Percentiles rank a stretch among this genome's conserved stretches.
Conservation (phyloP, 305 asterid genomes). For the Solanum chacoense region DNA sequence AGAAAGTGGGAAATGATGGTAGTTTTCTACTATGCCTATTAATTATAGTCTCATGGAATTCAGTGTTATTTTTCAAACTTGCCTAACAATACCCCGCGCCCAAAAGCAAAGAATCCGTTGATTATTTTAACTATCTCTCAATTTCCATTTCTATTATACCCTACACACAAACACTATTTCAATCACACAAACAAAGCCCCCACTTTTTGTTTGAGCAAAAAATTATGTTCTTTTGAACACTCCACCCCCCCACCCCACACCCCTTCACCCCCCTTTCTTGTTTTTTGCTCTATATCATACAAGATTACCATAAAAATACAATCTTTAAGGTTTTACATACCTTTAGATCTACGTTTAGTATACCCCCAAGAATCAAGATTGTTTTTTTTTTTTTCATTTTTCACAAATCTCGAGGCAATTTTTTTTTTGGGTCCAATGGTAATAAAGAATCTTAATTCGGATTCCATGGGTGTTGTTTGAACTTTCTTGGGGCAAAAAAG, state of each 20-base stretch:
- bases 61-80: slow-evolving; percentile 67
- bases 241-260: background rate
- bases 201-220: background rate
- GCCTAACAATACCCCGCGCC: slow-evolving; percentile 68
- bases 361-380: slow-evolving; percentile 1
- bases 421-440: background rate
- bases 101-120: slow-evolving; percentile 65
- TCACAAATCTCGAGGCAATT: slow-evolving; percentile 62
- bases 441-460: slow-evolving; percentile 18
- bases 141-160: background rate
- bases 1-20: slow-evolving; percentile 27
- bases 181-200: background rate
- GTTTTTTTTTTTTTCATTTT: slow-evolving; percentile 13
- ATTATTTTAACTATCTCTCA: slow-evolving; percentile 22
- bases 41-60: slow-evolving; percentile 73
- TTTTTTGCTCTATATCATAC: background rate
- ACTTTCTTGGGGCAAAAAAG: slow-evolving; percentile 1
- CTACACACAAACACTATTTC: background rate
- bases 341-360: slow-evolving; percentile 14
- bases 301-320: background rate
- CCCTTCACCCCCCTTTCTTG: background rate
- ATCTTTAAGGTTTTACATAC: background rate
- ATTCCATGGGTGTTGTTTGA: background rate
- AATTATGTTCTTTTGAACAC: background rate
- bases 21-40: slow-evolving; percentile 26